Base-by-base conservation (phyloP, 73 alveolate species). In the Stentor roeselii region DNA sequence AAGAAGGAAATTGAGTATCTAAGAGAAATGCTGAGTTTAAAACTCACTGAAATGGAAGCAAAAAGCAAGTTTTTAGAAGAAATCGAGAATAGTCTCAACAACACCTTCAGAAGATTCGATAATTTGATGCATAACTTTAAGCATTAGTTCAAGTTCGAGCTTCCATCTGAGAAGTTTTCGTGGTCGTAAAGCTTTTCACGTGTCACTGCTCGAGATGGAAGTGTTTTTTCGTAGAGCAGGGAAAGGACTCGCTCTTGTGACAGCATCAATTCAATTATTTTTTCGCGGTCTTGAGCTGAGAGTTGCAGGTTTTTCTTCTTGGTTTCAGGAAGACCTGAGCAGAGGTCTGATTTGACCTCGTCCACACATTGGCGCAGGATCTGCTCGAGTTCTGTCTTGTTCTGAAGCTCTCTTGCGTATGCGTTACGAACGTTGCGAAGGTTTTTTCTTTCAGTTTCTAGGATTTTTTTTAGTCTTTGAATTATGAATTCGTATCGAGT, bases 211-310 rank as follows among this genome's bases (percentile, higher is more conserved):
- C 91, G 60, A 14, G 96, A 84, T 6, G 94, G 96, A 87, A 91
- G 88, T 6, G 96, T 91, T 83, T 90, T 90, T 59, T 90, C 96
- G 78, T 90, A 90, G 11, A 90, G 86, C 60, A 90, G 77, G 27
- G 85, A 74, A 3, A 90, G 82, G 38, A 90, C 96, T 59, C 93
- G 84, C 76, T 91, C 96, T 80, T 91, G 91, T 15, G 88, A 58
- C 59, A 91, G 83, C 15, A 91, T 85, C 60, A 91, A 86, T 40
- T 91, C 96, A 39, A 91, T 88, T 34, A 91, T 92, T 88, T 93
- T 84, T 82, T 91, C 96, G 40, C 96, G 78, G 31, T 91, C 96
- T 59, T 90, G 88, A 82, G 91, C 80, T 32, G 96, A 76, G 59
- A 76, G 34, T 76, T 21, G 59, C 35, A 76, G 32, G 6, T 39